Percentiles rank a stretch among this genome's conserved stretches.
phyloP scores from a whole-genome alignment of 1,284 basidiomycete species.

The Trichosporon sp. region DNA sequence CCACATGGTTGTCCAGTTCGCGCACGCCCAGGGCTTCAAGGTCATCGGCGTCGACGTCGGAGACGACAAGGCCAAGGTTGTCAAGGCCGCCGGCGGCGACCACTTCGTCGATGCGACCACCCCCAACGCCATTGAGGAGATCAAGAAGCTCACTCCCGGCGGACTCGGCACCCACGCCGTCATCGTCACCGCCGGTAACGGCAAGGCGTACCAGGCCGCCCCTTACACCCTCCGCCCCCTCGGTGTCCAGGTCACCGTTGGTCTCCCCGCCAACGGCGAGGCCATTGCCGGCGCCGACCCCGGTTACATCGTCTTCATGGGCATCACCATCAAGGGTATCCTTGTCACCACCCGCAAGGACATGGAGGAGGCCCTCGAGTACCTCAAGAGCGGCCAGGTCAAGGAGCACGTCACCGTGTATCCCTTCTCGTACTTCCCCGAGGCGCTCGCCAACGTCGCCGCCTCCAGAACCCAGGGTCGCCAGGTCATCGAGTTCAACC shows the following conservation, averaged over 20 bases:
- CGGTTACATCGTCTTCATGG: conserved; percentile 40
- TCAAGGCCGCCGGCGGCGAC: conserved; percentile 10
- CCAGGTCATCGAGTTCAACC: conserved; percentile 16
- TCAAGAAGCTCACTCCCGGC: conserved; percentile 14
- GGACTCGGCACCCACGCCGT: conserved; percentile 18
- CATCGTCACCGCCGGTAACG: conserved; percentile 21
- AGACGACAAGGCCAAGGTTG: conserved; percentile 14
- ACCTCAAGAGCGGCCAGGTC: conserved; percentile 17
- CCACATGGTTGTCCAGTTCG: conserved; percentile 24
- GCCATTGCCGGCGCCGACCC: conserved; percentile 39
- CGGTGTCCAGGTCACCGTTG: conserved; percentile 18
- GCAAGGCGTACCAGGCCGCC: conserved; percentile 18
- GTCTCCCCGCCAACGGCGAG: conserved; percentile 24
- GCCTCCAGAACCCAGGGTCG: conserved; percentile 14
- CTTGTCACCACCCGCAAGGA: conserved; percentile 32
- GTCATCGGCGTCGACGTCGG: conserved; percentile 22
- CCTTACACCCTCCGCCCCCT: conserved; percentile 14
- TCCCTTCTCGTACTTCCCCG: conserved; percentile 19
- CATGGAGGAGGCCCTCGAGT: conserved; percentile 20
- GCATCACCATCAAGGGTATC: conserved; percentile 47
- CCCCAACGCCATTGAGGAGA: conserved; percentile 10
- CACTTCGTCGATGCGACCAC: conserved; percentile 17
- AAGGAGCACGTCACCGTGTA: conserved; percentile 21
- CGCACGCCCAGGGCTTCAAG: conserved; percentile 16
- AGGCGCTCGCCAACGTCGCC: conserved; percentile 15